Evolutionary conservation across 83 land plant genomes (phyloP).

Genomic region (Thuja plicata): DNA sequence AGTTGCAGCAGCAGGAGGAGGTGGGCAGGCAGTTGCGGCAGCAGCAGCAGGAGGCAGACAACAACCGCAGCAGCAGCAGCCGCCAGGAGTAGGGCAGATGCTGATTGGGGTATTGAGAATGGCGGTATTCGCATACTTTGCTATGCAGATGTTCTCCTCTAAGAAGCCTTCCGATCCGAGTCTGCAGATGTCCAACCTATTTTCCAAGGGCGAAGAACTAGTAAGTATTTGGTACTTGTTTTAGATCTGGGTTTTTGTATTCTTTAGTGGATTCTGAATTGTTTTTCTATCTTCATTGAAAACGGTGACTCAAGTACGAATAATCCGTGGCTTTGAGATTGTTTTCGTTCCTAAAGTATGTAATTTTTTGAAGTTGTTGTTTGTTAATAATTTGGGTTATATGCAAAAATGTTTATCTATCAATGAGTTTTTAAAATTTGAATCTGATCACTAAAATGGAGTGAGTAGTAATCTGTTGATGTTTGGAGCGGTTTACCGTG

Average conservation of each 20-base stretch:
- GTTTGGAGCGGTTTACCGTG: background rate
- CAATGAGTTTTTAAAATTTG: background rate
- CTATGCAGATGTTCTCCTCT: conserved; percentile 78
- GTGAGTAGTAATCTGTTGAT: background rate
- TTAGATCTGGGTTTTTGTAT: background rate
- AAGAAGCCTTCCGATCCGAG: conserved; percentile 68
- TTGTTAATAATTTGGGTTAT: background rate
- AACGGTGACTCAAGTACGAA: background rate
- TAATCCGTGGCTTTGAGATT: background rate
- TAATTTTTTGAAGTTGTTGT: background rate
- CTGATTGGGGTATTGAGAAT: conserved; percentile 71
- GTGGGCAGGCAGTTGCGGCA: conserved; percentile 28
- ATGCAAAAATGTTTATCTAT: background rate
- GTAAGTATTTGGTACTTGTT: conserved; percentile 29
- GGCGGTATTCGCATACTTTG: conserved; percentile 92
- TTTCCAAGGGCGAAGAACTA: conserved; percentile 75
- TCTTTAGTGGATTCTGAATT: background rate
- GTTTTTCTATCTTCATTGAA: too few relatives aligned
- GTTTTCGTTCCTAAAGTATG: background rate
- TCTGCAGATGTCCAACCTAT: conserved; percentile 71
- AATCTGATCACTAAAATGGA: background rate
- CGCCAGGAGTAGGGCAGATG: conserved; percentile 52
- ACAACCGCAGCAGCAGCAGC: conserved; percentile 60
- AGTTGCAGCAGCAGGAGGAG: conserved; percentile 24
- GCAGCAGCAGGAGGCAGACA: conserved; percentile 5